A percentile compares a stretch with the other conserved stretches of the same genome.
phyloP scores from a whole-genome alignment of 2,329 filamentous ascomycete species.

The Penicillium verrucosum region DNA sequence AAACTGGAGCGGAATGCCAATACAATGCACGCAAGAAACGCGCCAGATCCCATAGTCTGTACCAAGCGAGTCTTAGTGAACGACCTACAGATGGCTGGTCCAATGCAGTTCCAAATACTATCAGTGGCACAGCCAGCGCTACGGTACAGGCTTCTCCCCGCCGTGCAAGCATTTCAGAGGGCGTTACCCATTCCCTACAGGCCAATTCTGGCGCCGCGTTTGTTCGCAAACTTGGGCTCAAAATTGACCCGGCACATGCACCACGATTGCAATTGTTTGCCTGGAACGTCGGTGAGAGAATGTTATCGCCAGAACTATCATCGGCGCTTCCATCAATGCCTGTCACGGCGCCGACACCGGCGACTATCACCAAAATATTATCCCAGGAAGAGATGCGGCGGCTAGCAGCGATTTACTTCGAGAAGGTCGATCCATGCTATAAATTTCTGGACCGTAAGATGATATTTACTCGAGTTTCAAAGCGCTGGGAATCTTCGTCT shows the following conservation, averaged over 20 bases:
- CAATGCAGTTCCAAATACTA: not conserved
- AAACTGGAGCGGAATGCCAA: constrained; percentile 54
- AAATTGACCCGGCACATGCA: constrained; percentile 53
- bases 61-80: constrained; percentile 15
- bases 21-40: constrained; percentile 43
- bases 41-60: constrained; percentile 20
- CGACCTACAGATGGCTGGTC: constrained; percentile 8
- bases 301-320: constrained; percentile 14
- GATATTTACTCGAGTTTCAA: constrained; percentile 30
- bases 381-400: constrained; percentile 49
- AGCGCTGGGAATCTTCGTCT: constrained; percentile 21
- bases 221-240: constrained; percentile 51
- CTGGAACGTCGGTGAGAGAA: constrained; percentile 49
- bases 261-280: constrained; percentile 56
- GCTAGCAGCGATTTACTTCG: constrained; percentile 51
- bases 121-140: constrained; percentile 1
- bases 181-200: constrained; percentile 44
- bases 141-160: constrained; percentile 9
- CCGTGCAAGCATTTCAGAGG: constrained; percentile 1
- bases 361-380: constrained; percentile 48
- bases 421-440: constrained; percentile 53
- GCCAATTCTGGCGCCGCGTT: constrained; percentile 59
- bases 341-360: constrained; percentile 11
- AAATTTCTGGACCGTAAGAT: constrained; percentile 44
- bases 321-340: constrained; percentile 11